Evolutionary conservation across 345 rosid species (phyloP), one percentile per base, ranked within the genome.

Genomic region (Corchorus capsularis): DNA sequence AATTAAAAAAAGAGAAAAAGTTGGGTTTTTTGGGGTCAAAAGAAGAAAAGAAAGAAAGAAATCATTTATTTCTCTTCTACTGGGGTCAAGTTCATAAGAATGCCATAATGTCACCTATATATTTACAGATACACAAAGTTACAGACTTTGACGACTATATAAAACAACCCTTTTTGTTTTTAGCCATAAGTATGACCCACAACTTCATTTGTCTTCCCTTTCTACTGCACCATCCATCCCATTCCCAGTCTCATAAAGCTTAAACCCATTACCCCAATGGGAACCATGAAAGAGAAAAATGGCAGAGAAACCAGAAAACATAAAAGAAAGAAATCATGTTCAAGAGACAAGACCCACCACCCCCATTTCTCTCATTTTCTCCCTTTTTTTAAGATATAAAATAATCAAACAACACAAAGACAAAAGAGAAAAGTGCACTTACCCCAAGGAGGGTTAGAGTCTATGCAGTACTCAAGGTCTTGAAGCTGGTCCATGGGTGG

Each of bases 381-480:
- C 6, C 12, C 27, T 3, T 41, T 1, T 16, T 35, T 4, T 39
- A 39, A 39, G 47, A 16, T 15, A 39, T 39, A 16, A 50, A 62
- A 50, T 39, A 17, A 22, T 56, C 20, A n/a, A 43, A 64, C 17
- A 69, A 34, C 47, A 39, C 14, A 63, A 10, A 67, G 35, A 37
- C 27, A 4, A 35, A 20, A 3, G 35, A 16, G 41, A 63, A 17
- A 71, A 70, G 77, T 67, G 53, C 83, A 77, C 85, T 49, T 79
- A 96, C 99, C 87, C 99, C 99, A 96, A 77, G 99, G 84, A 81
- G 99, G 98, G 80, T 94, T 96, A 77, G 99, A 96, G 90, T 96
- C 97, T 89, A 96, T 96, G 95, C 99, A 96, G 87, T 92, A 96
- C 79, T 96, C 93, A 65, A 96, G 99, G 89, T 92, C 97, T 79